Percentiles rank a stretch among this genome's conserved stretches.
Evolutionary conservation across 441 rosid genomes (phyloP).

Genomic region (Metrosideros polymorpha): DNA sequence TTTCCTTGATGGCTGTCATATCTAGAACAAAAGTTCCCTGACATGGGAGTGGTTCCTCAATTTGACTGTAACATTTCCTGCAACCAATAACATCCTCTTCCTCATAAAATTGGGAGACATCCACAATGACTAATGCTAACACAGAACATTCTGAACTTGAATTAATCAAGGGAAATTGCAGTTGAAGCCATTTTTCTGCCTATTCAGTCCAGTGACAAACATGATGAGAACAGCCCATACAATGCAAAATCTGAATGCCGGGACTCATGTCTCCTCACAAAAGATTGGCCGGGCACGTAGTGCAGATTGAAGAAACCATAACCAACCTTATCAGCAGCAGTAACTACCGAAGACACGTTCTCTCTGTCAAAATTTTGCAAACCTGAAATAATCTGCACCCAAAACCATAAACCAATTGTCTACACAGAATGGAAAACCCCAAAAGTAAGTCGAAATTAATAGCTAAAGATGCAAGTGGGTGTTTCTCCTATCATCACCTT

Average conservation of each 20-base stretch:
- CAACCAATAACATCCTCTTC: background rate
- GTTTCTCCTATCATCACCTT: constrained; percentile 17
- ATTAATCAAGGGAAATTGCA: background rate
- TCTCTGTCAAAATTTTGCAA: constrained; percentile 43
- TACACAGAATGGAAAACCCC: background rate
- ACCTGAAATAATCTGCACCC: constrained; percentile 43
- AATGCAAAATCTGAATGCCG: background rate
- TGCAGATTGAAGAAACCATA: background rate
- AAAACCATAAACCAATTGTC: background rate
- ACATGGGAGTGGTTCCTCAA: background rate
- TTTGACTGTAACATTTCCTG: background rate
- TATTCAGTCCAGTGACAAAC: background rate
- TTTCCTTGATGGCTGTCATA: background rate
- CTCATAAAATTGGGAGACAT: background rate
- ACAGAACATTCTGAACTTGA: background rate
- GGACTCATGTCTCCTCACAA: background rate
- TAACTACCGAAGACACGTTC: constrained; percentile 48
- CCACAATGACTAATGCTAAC: background rate
- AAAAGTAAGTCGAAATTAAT: background rate
- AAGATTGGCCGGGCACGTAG: background rate
- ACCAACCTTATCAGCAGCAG: constrained; percentile 59
- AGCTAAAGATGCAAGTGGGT: background rate
- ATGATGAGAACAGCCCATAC: background rate
- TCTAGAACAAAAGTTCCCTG: background rate
- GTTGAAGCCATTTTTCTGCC: background rate